Evolutionary conservation across 257 asterid species (phyloP).

Genomic region (Nicotiana knightiana): DNA sequence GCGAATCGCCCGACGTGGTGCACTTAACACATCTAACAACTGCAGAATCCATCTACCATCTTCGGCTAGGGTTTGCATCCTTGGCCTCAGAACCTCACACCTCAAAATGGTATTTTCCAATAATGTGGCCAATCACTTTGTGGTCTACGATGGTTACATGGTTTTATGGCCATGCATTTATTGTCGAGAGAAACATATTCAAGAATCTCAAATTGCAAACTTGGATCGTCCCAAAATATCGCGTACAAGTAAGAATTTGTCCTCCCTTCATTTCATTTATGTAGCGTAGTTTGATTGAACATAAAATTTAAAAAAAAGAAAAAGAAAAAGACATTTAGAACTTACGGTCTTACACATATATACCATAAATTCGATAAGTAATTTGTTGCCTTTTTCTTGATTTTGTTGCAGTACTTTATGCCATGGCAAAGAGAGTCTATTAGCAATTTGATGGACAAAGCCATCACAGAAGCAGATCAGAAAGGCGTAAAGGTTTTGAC

Average conservation of each 20-base stretch:
- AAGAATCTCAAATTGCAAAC: constrained; percentile 19
- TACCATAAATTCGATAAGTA: no score
- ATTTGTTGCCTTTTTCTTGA: neutral
- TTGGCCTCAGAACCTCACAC: constrained; percentile 21
- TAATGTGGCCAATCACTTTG: constrained; percentile 30
- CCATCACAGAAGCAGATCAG: constrained; percentile 25
- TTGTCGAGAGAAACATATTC: constrained; percentile 23
- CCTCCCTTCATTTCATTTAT: neutral
- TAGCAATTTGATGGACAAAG: constrained; percentile 22
- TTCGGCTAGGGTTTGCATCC: constrained; percentile 29
- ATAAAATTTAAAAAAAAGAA: no score
- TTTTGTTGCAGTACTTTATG: constrained; percentile 15
- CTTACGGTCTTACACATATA: no score
- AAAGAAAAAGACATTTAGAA: neutral
- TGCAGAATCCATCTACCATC: constrained; percentile 29
- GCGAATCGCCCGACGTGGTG: constrained; percentile 22
- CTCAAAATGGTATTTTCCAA: constrained; percentile 21
- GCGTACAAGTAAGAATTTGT: constrained; percentile 21
- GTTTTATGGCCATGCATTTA: constrained; percentile 17
- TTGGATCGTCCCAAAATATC: constrained; percentile 27
- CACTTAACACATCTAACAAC: constrained; percentile 30
- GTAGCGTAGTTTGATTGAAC: no score
- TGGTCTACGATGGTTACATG: constrained; percentile 19
- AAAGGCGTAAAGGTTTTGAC: constrained; percentile 28
- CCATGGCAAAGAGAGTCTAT: constrained; percentile 24